Evolutionary conservation across 805 yeast species (phyloP), one percentile per base, ranked within the genome.

Genomic region (Candida loeiensis): DNA sequence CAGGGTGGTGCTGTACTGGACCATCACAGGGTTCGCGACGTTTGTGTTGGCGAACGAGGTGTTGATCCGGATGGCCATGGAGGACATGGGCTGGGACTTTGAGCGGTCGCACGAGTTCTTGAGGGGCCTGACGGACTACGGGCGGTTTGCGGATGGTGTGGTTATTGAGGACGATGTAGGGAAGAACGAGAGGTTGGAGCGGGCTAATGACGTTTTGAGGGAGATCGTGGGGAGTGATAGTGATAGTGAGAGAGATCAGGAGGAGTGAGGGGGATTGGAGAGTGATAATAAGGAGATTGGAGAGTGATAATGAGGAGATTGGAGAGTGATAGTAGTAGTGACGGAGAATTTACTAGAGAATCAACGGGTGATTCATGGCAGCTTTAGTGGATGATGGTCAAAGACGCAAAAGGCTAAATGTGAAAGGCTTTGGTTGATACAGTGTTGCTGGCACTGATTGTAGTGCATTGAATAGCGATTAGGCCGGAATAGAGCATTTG

Each of bases 31-130:
- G 39, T 84, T 81, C 52, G 59, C 73, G 2, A 66, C 74, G 13
- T 79, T 76, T 49, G 80, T 82, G 1, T 55, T 84, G 17, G 79
- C 85, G 6, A 80, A 83, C 19, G 90, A 83, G 48, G 55, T 83
- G 4, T 66, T 80, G 3, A 59, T 77, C 5, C 59, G 78, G 21
- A 49, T 80, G 15, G 71, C 76, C 6, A 65, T 69, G 53, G 69
- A 71, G 3, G 82, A 80, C 45, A 48, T 67, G 56, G 40, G 49
- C 2, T 21, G 30, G 29, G 50, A 57, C n/a, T 47, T 71, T 12
- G 70, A 62, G 2, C 58, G 61, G 16, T 83, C 82, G 0, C 74
- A 73, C 44, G 63, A 62, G 11, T 49, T 75, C 12, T 61, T 82
- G 53, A 63, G 61, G 26, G 55, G 60, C 2, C 79, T 84, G 0